A percentile compares a stretch with the other conserved stretches of the same genome.
Evolutionary conservation across 345 rosid species (phyloP).

Genomic region (Salix caprea): DNA sequence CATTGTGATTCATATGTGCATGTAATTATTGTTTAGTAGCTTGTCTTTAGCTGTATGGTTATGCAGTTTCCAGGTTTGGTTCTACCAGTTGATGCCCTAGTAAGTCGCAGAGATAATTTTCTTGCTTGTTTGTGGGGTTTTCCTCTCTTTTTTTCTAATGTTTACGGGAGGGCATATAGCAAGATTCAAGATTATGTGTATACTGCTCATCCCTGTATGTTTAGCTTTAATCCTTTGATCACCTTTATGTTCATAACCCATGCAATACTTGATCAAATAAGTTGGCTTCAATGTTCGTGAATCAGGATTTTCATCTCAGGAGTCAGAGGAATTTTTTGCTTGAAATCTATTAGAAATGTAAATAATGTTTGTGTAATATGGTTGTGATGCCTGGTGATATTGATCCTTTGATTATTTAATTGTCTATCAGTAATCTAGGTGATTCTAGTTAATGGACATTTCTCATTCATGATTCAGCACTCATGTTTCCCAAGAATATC

Average conservation of each 20-base stretch:
- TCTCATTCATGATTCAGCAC: too few relatives aligned
- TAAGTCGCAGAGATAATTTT: not conserved
- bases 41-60: not conserved
- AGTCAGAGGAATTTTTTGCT: not conserved
- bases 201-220: not conserved
- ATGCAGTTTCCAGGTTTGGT: not conserved
- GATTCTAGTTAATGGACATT: too few relatives aligned
- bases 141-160: not conserved
- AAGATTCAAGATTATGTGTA: not conserved
- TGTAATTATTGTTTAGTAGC: not conserved
- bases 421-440: not conserved
- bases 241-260: not conserved
- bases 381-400: not conserved
- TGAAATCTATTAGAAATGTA: not conserved
- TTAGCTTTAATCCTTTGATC: not conserved
- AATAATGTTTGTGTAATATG: not conserved
- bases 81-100: not conserved
- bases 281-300: not conserved
- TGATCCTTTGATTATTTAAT: not conserved
- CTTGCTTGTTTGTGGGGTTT: not conserved
- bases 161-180: not conserved
- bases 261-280: not conserved
- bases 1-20: not conserved
- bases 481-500: too few relatives aligned
- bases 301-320: not conserved